Evolutionary conservation across 768 basidiomycete species (phyloP), one percentile per base, ranked within the genome.

Genomic region (Lactarius trivialis): DNA sequence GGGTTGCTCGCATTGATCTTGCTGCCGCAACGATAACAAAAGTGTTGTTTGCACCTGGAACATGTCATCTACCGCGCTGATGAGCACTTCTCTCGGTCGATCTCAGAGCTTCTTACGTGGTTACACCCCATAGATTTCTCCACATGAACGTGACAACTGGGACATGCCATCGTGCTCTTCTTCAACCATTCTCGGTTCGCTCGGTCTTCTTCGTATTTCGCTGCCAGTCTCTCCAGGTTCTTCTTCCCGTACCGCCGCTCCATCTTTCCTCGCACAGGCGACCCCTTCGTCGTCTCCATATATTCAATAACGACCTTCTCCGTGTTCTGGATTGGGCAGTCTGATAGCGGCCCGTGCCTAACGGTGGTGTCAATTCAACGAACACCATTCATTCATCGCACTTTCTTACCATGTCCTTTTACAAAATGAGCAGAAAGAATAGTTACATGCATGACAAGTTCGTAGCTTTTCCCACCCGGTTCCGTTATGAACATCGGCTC

Each of bases 71-170:
- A 63, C 67, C 65, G 58, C 39, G 14, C 65, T 65, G 24, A 26
- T 48, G 45, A 48, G 21, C 43, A 7, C 9, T 39, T 5, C 30
- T 19, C 30, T n/a, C 43, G 33, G 49, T 4, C 51, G 3, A 32
- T 30, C 36, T 21, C 50, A 24, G 36, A 37, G 41, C 48, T 4
- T 69, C 73, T 63, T 65, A 93, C 92, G 75, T 96, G 93, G 73
- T 95, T 95, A 74, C 93, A 95, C 2, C 93, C 93, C 62, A 79
- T 67, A 19, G 78, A 81, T 74, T 91, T 91, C 74, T 91, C 88
- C 12, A 93, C 86, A 62, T 81, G 77, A 15, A 89, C 79, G 19
- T 72, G 68, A 73, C 93, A 95, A 6, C 84, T 84, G 4, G 92
- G 89, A 70, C 89, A 91, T 21, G 77, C 76, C 73, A 79, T 86